These are phyloP conservation scores for Cicer arietinum DNA, from an alignment of 306 rosid species.

Conservation along the genomic window DNA sequence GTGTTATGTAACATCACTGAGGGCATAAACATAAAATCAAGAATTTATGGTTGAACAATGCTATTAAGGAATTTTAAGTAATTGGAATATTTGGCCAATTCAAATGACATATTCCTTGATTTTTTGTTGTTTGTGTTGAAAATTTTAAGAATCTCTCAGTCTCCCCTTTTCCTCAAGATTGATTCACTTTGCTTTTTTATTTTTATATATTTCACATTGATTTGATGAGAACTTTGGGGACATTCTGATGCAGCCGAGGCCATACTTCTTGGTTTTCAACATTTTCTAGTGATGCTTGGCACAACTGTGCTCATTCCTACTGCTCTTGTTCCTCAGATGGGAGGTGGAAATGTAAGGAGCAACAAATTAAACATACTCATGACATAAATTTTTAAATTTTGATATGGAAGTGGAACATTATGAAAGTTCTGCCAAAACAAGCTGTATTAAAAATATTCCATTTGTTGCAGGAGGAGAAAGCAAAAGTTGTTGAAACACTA, in stretches of 20 bases:
- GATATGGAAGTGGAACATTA: conserved; percentile 26
- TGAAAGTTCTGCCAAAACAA: conserved; percentile 7
- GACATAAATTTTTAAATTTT: conserved; percentile 3
- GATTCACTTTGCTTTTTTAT: conserved; percentile 2
- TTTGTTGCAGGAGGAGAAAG: conserved; percentile 81
- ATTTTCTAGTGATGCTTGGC: conserved; percentile 97
- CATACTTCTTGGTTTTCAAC: conserved; percentile 98
- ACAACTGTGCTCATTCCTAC: conserved; percentile 95
- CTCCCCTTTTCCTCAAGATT: background rate
- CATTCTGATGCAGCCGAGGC: conserved; percentile 87
- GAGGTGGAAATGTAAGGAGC: conserved; percentile 95
- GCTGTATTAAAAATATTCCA: background rate
- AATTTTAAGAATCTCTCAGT: conserved; percentile 15
- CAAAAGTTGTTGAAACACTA: conserved; percentile 85
- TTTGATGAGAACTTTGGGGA: conserved; percentile 39
- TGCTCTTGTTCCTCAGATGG: conserved; percentile 99
- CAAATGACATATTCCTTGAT: conserved; percentile 6
- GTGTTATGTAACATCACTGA: conserved; percentile 1
- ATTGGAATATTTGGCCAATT: conserved; percentile 33
- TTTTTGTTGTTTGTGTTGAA: conserved; percentile 16
- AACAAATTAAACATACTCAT: background rate
- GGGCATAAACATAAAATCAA: background rate
- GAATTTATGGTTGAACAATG: conserved; percentile 24
- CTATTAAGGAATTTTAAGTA: background rate
- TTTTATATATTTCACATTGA: background rate